phyloP scores from a whole-genome alignment of 345 rosid genomes.

The Draba incana region DNA sequence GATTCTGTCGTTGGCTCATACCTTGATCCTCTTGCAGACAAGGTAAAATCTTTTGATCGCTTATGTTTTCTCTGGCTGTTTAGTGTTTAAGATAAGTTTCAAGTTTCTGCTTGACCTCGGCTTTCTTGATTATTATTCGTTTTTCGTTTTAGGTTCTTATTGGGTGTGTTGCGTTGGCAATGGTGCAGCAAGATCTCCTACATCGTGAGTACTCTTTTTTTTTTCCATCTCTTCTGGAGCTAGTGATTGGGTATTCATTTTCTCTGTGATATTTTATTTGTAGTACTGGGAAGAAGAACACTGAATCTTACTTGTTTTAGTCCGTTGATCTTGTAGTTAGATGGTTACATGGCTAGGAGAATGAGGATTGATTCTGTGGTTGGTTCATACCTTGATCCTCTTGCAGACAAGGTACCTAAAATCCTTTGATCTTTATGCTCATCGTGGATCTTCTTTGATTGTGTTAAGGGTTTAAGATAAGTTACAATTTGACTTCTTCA shows the following conservation, averaged over 20 bases:
- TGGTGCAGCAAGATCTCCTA: conserved; percentile 80
- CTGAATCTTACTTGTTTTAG: no score
- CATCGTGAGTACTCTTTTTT: conserved; percentile 61
- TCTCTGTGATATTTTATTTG: not conserved
- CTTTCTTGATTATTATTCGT: conserved; percentile 1
- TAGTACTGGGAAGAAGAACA: conserved; percentile 6
- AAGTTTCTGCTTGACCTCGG: conserved; percentile 12
- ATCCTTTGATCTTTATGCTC: not conserved
- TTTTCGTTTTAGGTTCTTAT: conserved; percentile 70
- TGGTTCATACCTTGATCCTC: conserved; percentile 98
- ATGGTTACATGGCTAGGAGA: conserved; percentile 91
- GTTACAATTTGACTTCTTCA: conserved; percentile 14
- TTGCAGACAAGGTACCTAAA: conserved; percentile 96
- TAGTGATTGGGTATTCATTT: conserved; percentile 74
- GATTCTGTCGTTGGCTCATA: conserved; percentile 95
- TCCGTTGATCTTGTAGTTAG: conserved; percentile 56
- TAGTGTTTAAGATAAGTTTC: not conserved
- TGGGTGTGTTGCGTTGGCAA: conserved; percentile 83
- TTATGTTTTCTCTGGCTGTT: conserved; percentile 6
- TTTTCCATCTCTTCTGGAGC: conserved; percentile 47
- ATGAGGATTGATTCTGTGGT: conserved; percentile 89
- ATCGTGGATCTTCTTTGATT: not conserved
- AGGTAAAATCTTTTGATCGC: conserved; percentile 51
- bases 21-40: conserved; percentile 98
- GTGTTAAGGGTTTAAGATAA: conserved; percentile 2